Percentiles rank a stretch among this genome's conserved stretches.
Conservation (phyloP, 176 grass and related monocot species). For the Chrysopogon serrulatus region DNA sequence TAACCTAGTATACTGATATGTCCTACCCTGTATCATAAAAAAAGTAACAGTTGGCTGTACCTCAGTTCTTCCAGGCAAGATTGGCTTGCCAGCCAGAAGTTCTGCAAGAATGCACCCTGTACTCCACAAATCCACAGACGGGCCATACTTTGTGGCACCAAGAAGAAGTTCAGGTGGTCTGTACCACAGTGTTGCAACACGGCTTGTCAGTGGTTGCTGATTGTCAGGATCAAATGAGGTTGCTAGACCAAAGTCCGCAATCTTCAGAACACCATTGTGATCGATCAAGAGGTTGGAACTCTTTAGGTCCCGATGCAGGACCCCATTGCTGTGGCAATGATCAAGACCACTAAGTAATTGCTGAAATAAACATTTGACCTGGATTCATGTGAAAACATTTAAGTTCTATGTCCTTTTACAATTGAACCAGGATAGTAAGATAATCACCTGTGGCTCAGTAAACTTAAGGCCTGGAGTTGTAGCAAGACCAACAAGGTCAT, state of each 20-base stretch:
- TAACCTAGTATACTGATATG: background rate
- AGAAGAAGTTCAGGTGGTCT: conserved; percentile 84
- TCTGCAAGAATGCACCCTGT: conserved; percentile 86
- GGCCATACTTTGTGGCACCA: conserved; percentile 68
- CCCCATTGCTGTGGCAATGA: conserved; percentile 70
- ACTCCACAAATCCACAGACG: conserved; percentile 90
- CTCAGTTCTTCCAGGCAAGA: conserved; percentile 87
- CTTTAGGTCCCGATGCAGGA: conserved; percentile 91
- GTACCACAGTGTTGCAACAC: conserved; percentile 93
- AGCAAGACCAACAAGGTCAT: conserved; percentile 76
- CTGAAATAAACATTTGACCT: conserved; percentile 80
- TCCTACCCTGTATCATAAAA: background rate
- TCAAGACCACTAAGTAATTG: conserved; percentile 79
- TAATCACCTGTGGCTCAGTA: conserved; percentile 67
- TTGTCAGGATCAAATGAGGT: conserved; percentile 60
- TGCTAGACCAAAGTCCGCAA: conserved; percentile 86
- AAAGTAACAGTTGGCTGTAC: conserved; percentile 24
- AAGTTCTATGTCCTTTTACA: background rate
- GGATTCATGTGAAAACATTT: conserved; percentile 32
- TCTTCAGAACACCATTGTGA: conserved; percentile 62
- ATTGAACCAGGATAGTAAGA: conserved; percentile 1
- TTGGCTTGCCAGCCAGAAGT: conserved; percentile 69
- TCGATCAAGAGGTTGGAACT: conserved; percentile 78
- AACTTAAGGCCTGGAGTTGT: conserved; percentile 75
- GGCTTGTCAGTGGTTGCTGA: conserved; percentile 64